Evolutionary conservation across 202 grass and related monocot species (phyloP).

Genomic region (Setaria italica): DNA sequence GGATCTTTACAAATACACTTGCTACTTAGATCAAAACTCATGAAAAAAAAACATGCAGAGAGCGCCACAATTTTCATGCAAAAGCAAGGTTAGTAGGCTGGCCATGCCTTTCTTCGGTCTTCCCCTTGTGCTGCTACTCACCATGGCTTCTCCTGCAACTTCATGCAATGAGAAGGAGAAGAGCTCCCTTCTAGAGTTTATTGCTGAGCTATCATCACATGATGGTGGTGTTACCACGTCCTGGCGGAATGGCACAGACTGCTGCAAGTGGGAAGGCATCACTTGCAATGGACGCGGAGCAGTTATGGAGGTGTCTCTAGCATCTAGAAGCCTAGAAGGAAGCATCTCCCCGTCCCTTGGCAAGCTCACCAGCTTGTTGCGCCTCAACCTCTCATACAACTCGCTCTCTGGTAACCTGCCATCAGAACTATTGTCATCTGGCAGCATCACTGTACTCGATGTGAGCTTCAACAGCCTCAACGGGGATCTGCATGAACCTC

Average conservation of each 20-base stretch:
- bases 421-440: constrained; percentile 46
- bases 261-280: constrained; percentile 64
- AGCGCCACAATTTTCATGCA: constrained; percentile 24
- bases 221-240: background rate
- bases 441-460: constrained; percentile 44
- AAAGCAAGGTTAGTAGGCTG: constrained; percentile 20
- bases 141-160: background rate
- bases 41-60: background rate
- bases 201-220: background rate
- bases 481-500: constrained; percentile 1
- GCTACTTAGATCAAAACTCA: background rate
- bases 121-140: constrained; percentile 24
- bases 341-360: constrained; percentile 38
- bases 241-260: constrained; percentile 6
- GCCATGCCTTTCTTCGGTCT: background rate
- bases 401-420: constrained; percentile 44
- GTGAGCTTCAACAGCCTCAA: constrained; percentile 61
- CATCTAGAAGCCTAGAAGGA: constrained; percentile 40
- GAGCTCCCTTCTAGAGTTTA: constrained; percentile 57
- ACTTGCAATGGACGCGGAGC: constrained; percentile 24
- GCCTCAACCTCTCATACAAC: constrained; percentile 54
- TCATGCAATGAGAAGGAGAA: constrained; percentile 59
- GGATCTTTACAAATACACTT: background rate
- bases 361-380: constrained; percentile 30
- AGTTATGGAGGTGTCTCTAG: constrained; percentile 40